phyloP scores from a whole-genome alignment of 805 yeast genomes.

The Kregervanrija delftensis region DNA sequence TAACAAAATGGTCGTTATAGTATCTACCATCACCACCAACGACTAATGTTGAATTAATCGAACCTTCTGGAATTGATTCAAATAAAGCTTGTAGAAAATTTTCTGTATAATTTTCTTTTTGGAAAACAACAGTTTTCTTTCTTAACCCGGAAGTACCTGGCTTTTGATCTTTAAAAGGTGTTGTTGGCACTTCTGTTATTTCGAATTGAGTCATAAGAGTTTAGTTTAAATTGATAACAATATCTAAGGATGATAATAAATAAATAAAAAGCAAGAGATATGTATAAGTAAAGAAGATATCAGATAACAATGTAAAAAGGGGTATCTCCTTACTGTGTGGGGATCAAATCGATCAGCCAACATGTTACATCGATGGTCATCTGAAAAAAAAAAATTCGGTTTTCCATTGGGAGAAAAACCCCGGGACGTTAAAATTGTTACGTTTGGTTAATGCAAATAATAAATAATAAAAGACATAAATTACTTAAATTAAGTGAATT shows the following conservation, averaged over 20 bases:
- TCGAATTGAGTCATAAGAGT: constrained; percentile 2
- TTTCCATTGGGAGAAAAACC: too few relatives aligned
- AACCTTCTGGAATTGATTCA: constrained; percentile 87
- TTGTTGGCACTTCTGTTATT: constrained; percentile 44
- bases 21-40: constrained; percentile 97
- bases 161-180: constrained; percentile 82
- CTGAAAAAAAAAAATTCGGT: too few relatives aligned
- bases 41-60: constrained; percentile 64
- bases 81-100: constrained; percentile 87
- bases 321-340: too few relatives aligned
- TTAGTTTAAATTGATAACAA: too few relatives aligned
- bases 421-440: too few relatives aligned
- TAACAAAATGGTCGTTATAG: constrained; percentile 77
- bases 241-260: background rate
- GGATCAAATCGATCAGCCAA: too few relatives aligned
- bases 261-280: too few relatives aligned
- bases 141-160: constrained; percentile 98
- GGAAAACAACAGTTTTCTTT: constrained; percentile 82
- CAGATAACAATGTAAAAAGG: background rate
- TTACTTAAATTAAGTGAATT: too few relatives aligned
- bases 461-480: too few relatives aligned
- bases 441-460: too few relatives aligned
- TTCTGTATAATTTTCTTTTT: constrained; percentile 75
- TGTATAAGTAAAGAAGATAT: too few relatives aligned
- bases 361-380: too few relatives aligned